Evolutionary conservation across 2,329 filamentous ascomycete species (phyloP).

Genomic region (Emericellopsis atlantica): DNA sequence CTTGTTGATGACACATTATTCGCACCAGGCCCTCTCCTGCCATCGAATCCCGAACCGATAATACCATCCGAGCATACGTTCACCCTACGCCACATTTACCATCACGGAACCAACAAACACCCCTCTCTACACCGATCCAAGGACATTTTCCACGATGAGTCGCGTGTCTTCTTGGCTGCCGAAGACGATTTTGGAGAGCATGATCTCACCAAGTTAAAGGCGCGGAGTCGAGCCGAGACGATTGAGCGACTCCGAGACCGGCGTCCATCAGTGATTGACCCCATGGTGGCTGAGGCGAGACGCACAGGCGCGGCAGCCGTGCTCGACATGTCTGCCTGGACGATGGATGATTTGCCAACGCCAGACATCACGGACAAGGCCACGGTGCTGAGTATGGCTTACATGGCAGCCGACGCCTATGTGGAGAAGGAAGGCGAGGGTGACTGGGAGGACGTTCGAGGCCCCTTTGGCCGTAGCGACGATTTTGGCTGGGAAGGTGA

Average conservation of each 20-base stretch:
- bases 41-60: slow-evolving; percentile 1
- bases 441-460: slow-evolving; percentile 74
- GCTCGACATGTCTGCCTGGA: slow-evolving; percentile 68
- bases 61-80: slow-evolving; percentile 42
- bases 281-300: slow-evolving; percentile 61
- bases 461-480: slow-evolving; percentile 69
- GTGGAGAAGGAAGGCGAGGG: slow-evolving; percentile 57
- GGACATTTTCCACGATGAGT: slow-evolving; percentile 49
- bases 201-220: slow-evolving; percentile 39
- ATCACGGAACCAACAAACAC: slow-evolving; percentile 74
- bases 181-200: slow-evolving; percentile 43
- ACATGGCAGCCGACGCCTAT: slow-evolving; percentile 86
- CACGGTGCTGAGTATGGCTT: slow-evolving; percentile 71
- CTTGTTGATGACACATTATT: neutral
- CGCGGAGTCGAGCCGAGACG: slow-evolving; percentile 49
- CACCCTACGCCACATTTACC: slow-evolving; percentile 78
- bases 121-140: slow-evolving; percentile 65
- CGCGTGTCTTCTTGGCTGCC: slow-evolving; percentile 45
- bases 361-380: slow-evolving; percentile 79
- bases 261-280: slow-evolving; percentile 62
- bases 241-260: slow-evolving; percentile 79
- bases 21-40: slow-evolving; percentile 3
- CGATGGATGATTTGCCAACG: slow-evolving; percentile 61
- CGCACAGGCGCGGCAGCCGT: slow-evolving; percentile 53
- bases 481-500: slow-evolving; percentile 91